A percentile compares a stretch with the other conserved stretches of the same genome.
phyloP scores from a whole-genome alignment of 208 protist species.

The Trypanosoma avium region DNA sequence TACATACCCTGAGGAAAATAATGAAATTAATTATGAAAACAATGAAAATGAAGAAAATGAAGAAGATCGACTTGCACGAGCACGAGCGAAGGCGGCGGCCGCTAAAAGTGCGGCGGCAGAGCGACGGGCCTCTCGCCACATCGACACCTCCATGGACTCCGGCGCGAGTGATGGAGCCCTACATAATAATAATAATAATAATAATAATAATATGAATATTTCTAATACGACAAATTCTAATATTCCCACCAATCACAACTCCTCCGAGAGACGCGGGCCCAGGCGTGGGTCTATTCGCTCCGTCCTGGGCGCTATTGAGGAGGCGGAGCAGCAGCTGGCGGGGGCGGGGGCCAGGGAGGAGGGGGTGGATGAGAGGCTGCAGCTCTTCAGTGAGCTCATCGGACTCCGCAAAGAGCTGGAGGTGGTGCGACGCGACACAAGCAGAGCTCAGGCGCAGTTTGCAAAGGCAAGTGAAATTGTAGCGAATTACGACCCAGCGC shows the following conservation, averaged over 20 bases:
- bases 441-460: conserved; percentile 49
- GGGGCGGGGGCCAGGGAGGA: conserved; percentile 5
- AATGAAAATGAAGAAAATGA: no score
- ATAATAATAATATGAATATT: no score
- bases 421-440: conserved; percentile 63
- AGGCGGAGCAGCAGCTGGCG: conserved; percentile 19
- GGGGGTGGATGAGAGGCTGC: conserved; percentile 51
- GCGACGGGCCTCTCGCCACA: conserved; percentile 15
- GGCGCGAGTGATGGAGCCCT: not conserved
- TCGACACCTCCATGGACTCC: not conserved
- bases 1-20: no score
- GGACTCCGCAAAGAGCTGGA: conserved; percentile 63
- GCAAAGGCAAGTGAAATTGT: conserved; percentile 25
- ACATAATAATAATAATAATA: no score
- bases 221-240: no score
- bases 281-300: conserved; percentile 6
- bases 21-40: no score
- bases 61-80: conserved; percentile 24
- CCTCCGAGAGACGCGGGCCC: no score
- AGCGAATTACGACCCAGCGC: conserved; percentile 39
- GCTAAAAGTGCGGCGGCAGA: conserved; percentile 31
- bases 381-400: conserved; percentile 71
- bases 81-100: conserved; percentile 36
- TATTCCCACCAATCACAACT: no score
- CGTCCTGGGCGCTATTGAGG: not conserved